Base-by-base conservation (phyloP, 2,329 filamentous ascomycete genomes). In the Pseudogymnoascus sp. region DNA sequence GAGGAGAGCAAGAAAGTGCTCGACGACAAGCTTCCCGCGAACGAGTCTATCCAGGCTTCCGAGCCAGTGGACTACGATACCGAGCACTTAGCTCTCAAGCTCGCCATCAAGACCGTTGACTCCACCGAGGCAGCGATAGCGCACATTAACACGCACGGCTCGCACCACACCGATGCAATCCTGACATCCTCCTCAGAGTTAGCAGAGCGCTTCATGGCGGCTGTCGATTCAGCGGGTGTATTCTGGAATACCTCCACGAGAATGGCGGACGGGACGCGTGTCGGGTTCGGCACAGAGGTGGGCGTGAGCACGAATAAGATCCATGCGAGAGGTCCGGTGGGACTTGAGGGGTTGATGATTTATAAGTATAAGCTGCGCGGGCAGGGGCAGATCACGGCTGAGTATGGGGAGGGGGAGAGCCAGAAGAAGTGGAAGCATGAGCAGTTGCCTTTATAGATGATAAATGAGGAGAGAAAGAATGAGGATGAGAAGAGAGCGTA, bases 281-380 rank as follows among this genome's bases (percentile, higher is more conserved):
- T 95, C 74, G 94, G 94, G 6, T 99, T 99, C 76, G 94, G 94
- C 59, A 97, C 94, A 0, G 94, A 99, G 77, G 94, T 99, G 23
- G 94, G 94, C 62, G 97, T 99, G 76, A 95, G 90, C 78, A 99
- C 94, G 60, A 99, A 97, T 80, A 99, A 97, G 80, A 96, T 99
- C 67, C 94, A 99, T 74, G 90, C 91, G 1, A 82, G 94, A 60
- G 94, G 94, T 0, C 94, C 94, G 0, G 94, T 99, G 5, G 94
- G 94, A 1, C 78, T 99, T 61, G 94, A 97, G 72, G 94, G 94
- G 0, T 77, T 99, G 74, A 96, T 91, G 73, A 97, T 97, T 66
- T 97, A 99, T 78, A 97, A 97, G 80, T 99, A 97, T 80, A 85
- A 94, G 75, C 82, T 99, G 66, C 81, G 89, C 38, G 94, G 93